These are phyloP conservation scores for Termitomyces sp. DNA, from an alignment of 768 basidiomycete species.

Conservation along the genomic window DNA sequence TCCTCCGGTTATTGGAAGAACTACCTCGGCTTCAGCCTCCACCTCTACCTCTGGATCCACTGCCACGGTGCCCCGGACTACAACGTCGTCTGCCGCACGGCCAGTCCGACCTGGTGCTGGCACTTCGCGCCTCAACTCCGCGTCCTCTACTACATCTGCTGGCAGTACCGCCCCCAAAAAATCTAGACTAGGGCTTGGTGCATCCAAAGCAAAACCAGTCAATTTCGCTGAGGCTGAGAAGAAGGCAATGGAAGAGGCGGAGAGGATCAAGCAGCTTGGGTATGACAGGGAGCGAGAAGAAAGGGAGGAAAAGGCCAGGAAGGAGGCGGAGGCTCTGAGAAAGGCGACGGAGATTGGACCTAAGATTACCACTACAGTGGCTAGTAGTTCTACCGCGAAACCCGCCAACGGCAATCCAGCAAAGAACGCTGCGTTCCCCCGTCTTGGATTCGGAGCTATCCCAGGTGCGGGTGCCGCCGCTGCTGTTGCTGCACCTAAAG, in stretches of 20 bases:
- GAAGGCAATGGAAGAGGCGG: constrained; percentile 87
- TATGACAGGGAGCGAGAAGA: constrained; percentile 86
- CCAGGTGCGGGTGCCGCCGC: constrained; percentile 56
- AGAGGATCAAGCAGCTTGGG: constrained; percentile 85
- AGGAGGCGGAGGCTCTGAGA: constrained; percentile 51
- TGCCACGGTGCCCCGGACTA: constrained; percentile 45
- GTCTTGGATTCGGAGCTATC: constrained; percentile 82
- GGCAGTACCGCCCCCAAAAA: constrained; percentile 45
- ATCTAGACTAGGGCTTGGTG: constrained; percentile 77
- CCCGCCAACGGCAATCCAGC: constrained; percentile 11
- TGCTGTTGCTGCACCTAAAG: constrained; percentile 30
- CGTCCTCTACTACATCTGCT: constrained; percentile 21
- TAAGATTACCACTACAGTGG: constrained; percentile 21
- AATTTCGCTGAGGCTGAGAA: constrained; percentile 95
- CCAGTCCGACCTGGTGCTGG: constrained; percentile 33
- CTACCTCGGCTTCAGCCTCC: constrained; percentile 32
- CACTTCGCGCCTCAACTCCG: constrained; percentile 34
- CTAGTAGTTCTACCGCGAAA: constrained; percentile 15
- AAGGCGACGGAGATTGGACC: constrained; percentile 34
- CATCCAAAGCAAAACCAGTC: constrained; percentile 80
- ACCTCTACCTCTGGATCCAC: constrained; percentile 26
- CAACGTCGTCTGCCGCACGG: constrained; percentile 60
- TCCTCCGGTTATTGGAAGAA: constrained; percentile 57
- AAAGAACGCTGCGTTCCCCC: constrained; percentile 49
- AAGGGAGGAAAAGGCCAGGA: constrained; percentile 69